These are phyloP conservation scores for Nothophoma quercina DNA, from an alignment of 2,329 filamentous ascomycete genomes.

Conservation along the genomic window DNA sequence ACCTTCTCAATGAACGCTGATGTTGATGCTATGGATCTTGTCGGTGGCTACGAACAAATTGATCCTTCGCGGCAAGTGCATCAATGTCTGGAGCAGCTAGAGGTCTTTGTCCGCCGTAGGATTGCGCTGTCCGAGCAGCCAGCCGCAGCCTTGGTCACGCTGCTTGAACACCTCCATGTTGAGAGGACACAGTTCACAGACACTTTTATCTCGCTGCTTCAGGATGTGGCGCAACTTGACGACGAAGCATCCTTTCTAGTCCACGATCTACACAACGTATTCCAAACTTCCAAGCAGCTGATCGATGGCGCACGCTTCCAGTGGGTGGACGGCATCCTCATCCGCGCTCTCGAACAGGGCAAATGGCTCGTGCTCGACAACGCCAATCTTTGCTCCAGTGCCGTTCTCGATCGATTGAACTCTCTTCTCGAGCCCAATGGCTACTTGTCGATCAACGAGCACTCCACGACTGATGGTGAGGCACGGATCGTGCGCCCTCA, in stretches of 20 bases:
- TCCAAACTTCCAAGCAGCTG: slow-evolving; percentile 59
- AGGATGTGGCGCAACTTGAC: slow-evolving; percentile 22
- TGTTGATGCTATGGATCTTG: slow-evolving; percentile 94
- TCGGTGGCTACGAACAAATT: slow-evolving; percentile 95
- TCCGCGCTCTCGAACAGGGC: slow-evolving; percentile 84
- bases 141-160: slow-evolving; percentile 12
- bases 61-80: slow-evolving; percentile 79
- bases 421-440: slow-evolving; percentile 92
- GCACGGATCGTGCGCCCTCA: slow-evolving; percentile 83
- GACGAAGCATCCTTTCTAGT: slow-evolving; percentile 48
- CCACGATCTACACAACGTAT: slow-evolving; percentile 58
- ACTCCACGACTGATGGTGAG: slow-evolving; percentile 81
- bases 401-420: slow-evolving; percentile 92
- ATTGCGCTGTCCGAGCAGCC: slow-evolving; percentile 24
- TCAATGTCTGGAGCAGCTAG: slow-evolving; percentile 63
- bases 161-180: slow-evolving; percentile 34
- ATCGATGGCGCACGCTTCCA: slow-evolving; percentile 85
- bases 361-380: slow-evolving; percentile 96
- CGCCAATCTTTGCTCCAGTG: slow-evolving; percentile 94
- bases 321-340: slow-evolving; percentile 93
- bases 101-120: slow-evolving; percentile 58
- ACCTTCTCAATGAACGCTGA: slow-evolving; percentile 93
- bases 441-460: slow-evolving; percentile 89
- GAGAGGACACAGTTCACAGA: background rate
- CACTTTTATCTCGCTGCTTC: slow-evolving; percentile 20